Conservation (phyloP, 257 asterid genomes). For the Ophiorrhiza pumila region DNA sequence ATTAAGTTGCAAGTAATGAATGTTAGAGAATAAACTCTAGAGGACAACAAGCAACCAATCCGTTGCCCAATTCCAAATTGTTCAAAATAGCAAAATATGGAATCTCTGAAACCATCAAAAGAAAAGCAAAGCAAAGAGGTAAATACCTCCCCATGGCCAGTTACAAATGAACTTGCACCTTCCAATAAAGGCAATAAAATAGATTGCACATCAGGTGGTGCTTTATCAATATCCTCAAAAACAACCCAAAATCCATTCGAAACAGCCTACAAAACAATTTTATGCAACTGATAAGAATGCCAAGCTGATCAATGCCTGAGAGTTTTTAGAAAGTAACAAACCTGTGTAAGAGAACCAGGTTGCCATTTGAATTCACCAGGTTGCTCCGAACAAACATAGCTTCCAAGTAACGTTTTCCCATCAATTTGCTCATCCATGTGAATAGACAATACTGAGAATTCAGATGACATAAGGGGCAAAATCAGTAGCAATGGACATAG, state of each 20-base stretch:
- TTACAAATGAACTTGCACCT: slow-evolving; percentile 63
- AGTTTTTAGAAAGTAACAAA: slow-evolving; percentile 24
- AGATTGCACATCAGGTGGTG: slow-evolving; percentile 77
- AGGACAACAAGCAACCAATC: background rate
- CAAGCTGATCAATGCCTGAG: slow-evolving; percentile 13
- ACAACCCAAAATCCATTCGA: slow-evolving; percentile 86
- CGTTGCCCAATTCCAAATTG: slow-evolving; percentile 3
- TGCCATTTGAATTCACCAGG: slow-evolving; percentile 99
- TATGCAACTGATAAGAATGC: slow-evolving; percentile 21
- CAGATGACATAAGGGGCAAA: background rate
- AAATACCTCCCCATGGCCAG: slow-evolving; percentile 92
- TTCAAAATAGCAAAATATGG: background rate
- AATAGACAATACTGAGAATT: slow-evolving; percentile 56
- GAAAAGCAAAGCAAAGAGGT: slow-evolving; percentile 14
- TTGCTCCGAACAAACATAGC: slow-evolving; percentile 79
- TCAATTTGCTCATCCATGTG: slow-evolving; percentile 99
- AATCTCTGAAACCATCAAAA: background rate
- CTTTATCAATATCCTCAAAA: slow-evolving; percentile 90
- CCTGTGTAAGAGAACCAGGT: slow-evolving; percentile 98
- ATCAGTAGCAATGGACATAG: background rate
- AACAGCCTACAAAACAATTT: slow-evolving; percentile 63
- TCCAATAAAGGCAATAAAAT: slow-evolving; percentile 81
- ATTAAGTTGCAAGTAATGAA: no score
- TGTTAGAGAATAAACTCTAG: background rate
- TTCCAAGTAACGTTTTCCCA: slow-evolving; percentile 88